Evolutionary conservation across 2,329 filamentous ascomycete genomes (phyloP).

Genomic region (Cladosporium sp.): DNA sequence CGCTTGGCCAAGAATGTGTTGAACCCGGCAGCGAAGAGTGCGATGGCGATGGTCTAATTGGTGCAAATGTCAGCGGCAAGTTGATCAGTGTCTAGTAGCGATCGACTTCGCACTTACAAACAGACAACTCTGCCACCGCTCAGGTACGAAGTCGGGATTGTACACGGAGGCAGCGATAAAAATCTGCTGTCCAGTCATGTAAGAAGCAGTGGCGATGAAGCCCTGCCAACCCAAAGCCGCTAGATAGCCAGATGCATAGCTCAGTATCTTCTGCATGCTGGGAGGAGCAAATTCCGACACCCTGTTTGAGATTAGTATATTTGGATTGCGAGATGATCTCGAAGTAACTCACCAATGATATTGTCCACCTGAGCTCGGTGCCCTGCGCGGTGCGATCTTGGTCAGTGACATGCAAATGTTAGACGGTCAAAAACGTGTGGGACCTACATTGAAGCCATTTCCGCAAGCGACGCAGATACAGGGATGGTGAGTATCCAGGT

Average conservation of each 20-base stretch:
- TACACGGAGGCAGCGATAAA: not conserved
- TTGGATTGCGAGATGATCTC: not conserved
- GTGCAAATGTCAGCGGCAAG: slow-evolving; percentile 30
- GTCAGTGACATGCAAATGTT: not conserved
- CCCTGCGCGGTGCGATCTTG: not conserved
- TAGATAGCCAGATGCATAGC: slow-evolving; percentile 22
- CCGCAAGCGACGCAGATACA: slow-evolving; percentile 30
- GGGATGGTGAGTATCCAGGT: slow-evolving; percentile 31
- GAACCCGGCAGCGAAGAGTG: slow-evolving; percentile 36
- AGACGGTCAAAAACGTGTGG: not conserved
- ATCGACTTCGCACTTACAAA: slow-evolving; percentile 38
- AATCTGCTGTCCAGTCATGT: not conserved
- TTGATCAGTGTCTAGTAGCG: not conserved
- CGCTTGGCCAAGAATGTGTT: slow-evolving; percentile 47
- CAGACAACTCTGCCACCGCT: slow-evolving; percentile 22
- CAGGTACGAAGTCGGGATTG: not conserved
- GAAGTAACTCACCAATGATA: slow-evolving; percentile 8
- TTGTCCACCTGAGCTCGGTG: slow-evolving; percentile 15
- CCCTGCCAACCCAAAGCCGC: slow-evolving; percentile 19
- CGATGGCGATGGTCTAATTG: slow-evolving; percentile 41
- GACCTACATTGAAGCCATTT: slow-evolving; percentile 37
- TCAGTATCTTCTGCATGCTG: slow-evolving; percentile 18
- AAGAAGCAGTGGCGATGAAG: slow-evolving; percentile 8
- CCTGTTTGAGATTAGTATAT: not conserved
- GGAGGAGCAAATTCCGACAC: slow-evolving; percentile 25